A percentile compares a stretch with the other conserved stretches of the same genome.
Conservation (phyloP, 345 rosid genomes). For the Balakata baccata region DNA sequence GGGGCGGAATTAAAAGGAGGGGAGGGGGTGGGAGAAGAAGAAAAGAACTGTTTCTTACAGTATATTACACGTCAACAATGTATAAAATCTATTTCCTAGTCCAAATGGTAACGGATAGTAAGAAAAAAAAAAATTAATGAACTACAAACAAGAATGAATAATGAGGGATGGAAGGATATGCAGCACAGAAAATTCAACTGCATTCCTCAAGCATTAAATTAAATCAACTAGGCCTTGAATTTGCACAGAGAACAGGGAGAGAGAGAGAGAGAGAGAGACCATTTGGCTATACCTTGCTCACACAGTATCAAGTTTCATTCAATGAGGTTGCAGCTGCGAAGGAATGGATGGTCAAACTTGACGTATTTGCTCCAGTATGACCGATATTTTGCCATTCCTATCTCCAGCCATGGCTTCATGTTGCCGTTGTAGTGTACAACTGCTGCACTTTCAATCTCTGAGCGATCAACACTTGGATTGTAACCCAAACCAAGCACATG, state of each 20-base stretch:
- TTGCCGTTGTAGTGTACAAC: slow-evolving; percentile 96
- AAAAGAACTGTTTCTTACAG: not conserved
- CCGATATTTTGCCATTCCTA: slow-evolving; percentile 92
- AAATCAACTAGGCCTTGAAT: slow-evolving; percentile 6
- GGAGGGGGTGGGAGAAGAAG: too few species aligned
- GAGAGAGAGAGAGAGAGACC: slow-evolving; percentile 9
- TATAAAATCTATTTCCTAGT: slow-evolving; percentile 24
- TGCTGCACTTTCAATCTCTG: slow-evolving; percentile 86
- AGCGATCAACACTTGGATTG: slow-evolving; percentile 74
- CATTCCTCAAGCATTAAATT: slow-evolving; percentile 19
- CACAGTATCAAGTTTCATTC: slow-evolving; percentile 36
- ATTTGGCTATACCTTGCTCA: slow-evolving; percentile 18
- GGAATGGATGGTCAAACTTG: slow-evolving; percentile 82
- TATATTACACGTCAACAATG: slow-evolving; percentile 24
- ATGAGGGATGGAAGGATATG: slow-evolving; percentile 30
- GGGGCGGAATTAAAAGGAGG: not conserved
- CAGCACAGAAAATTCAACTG: slow-evolving; percentile 23
- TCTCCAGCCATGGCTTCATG: slow-evolving; percentile 99
- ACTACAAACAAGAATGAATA: slow-evolving; percentile 35
- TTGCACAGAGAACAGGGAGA: not conserved
- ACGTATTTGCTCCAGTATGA: slow-evolving; percentile 87
- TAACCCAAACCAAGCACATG: slow-evolving; percentile 97
- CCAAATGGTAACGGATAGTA: slow-evolving; percentile 13
- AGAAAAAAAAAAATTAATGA: slow-evolving; percentile 45
- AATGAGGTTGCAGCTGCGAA: slow-evolving; percentile 70